Evolutionary conservation across 805 yeast species (phyloP), one percentile per base, ranked within the genome.

Genomic region (Grigorovia transvaalensis): DNA sequence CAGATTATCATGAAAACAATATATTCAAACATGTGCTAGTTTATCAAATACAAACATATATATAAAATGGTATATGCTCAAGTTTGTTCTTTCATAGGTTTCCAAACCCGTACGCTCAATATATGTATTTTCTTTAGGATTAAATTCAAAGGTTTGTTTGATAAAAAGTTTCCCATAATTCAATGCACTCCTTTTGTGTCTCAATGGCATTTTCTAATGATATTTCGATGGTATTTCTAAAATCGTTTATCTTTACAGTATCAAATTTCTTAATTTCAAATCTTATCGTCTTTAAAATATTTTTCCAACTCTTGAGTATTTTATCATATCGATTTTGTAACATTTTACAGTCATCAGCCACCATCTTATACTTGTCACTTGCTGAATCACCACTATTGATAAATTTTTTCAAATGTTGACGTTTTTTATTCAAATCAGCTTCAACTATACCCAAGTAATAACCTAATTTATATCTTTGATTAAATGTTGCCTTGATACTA

Each of bases 121-220:
- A 23, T 23, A 23, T 23, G 27, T 23, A 23, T 4, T n/a, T n/a
- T 23, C 27, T 23, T 23, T 6, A 23, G 3, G 6, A 23, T 23
- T 4, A 5, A 45, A 15, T 12, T 46, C 45, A 50, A 23, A 71
- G 56, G 42, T 67, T 62, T n/a, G 67, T 72, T 49, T 84, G 87
- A 63, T 88, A 89, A 63, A 91, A 93, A 0, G 89, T 81, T 65
- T 86, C 93, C 88, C 91, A 86, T n/a, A 84, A 66, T 63, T 86
- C 95, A 53, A 86, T 86, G 35, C 85, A 81, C 65, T 89, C 96
- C 70, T 93, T 93, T 68, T 93, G 99, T 35, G 89, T 77, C 68
- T 93, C 99, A 51, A 90, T 85, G 23, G 93, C 79, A 50, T 93
- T 81, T 67, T 93, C 98, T 64, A 95, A 77, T 61, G 82, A 90